Evolutionary conservation across 495 filamentous ascomycete species (phyloP).

Genomic region (Corynascus novoguineensis): DNA sequence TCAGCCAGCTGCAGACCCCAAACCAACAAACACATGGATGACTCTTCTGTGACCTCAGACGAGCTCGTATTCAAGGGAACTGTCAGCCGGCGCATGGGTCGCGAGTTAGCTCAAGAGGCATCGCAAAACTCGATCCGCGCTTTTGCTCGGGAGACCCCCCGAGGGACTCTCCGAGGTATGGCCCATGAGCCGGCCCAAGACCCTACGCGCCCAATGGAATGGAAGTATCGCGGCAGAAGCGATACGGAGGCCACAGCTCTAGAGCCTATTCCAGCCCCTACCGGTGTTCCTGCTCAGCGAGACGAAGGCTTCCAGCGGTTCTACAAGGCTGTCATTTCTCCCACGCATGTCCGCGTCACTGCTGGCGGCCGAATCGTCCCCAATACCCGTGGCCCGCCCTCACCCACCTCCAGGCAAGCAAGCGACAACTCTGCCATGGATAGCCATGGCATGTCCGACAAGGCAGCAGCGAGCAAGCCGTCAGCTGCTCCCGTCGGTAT

Average conservation of each 20-base stretch:
- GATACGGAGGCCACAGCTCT: slow-evolving; percentile 29
- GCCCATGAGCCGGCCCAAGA: slow-evolving; percentile 1
- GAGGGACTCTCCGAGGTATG: background rate
- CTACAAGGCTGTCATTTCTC: slow-evolving; percentile 51
- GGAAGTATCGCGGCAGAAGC: slow-evolving; percentile 41
- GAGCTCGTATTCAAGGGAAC: slow-evolving; percentile 31
- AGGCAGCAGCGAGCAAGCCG: slow-evolving; percentile 19
- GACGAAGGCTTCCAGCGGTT: slow-evolving; percentile 52
- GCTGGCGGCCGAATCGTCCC: slow-evolving; percentile 53
- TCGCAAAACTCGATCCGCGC: slow-evolving; percentile 3
- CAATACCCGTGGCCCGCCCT: slow-evolving; percentile 45
- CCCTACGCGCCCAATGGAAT: slow-evolving; percentile 23
- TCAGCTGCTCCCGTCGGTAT: slow-evolving; percentile 9
- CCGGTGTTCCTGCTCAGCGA: slow-evolving; percentile 40
- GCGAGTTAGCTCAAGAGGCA: slow-evolving; percentile 7
- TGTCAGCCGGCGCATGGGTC: slow-evolving; percentile 20
- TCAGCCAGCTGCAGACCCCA: slow-evolving; percentile 8
- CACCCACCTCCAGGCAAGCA: slow-evolving; percentile 39
- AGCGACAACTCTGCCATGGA: slow-evolving; percentile 30
- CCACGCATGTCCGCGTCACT: slow-evolving; percentile 52
- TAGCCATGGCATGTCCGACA: slow-evolving; percentile 12
- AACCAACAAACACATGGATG: slow-evolving; percentile 22
- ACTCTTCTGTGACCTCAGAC: slow-evolving; percentile 26
- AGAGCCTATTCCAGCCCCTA: slow-evolving; percentile 45
- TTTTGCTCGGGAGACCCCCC: background rate